phyloP scores from a whole-genome alignment of 345 rosid genomes.

The Hirschfeldia incana region DNA sequence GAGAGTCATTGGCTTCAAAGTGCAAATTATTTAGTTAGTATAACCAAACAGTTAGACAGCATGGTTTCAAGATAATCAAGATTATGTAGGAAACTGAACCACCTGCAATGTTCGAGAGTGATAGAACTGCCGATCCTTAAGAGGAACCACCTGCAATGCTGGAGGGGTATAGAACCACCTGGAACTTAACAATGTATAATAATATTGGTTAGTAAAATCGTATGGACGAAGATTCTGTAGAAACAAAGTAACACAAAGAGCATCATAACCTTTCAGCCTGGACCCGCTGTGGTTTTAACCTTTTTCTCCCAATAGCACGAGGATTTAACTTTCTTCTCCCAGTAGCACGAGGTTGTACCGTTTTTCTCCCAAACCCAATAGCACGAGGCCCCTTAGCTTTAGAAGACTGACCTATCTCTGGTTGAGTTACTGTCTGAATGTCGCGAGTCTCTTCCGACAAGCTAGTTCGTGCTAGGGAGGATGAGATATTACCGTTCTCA shows the following conservation, averaged over 20 bases:
- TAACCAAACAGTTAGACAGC: neutral
- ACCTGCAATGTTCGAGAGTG: neutral
- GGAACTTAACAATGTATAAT: neutral
- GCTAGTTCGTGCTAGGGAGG: neutral
- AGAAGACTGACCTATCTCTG: neutral
- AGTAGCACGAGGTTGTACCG: neutral
- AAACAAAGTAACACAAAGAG: neutral
- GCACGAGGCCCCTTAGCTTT: neutral
- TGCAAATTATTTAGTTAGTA: neutral
- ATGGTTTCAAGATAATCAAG: neutral
- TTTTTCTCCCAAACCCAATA: neutral
- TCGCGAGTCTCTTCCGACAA: neutral
- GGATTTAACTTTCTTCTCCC: neutral
- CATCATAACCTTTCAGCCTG: neutral
- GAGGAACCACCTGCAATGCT: neutral
- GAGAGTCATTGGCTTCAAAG: neutral
- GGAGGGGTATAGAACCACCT: neutral
- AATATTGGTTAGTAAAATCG: neutral
- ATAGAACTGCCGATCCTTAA: neutral
- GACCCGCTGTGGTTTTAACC: neutral
- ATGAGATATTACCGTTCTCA: neutral
- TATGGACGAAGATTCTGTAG: neutral
- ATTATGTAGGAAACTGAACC: neutral
- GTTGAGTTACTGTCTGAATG: neutral
- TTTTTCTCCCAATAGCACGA: neutral